These are phyloP conservation scores for Ampelocalamus luodianensis DNA, from an alignment of 176 grass and related monocot species.

Conservation along the genomic window DNA sequence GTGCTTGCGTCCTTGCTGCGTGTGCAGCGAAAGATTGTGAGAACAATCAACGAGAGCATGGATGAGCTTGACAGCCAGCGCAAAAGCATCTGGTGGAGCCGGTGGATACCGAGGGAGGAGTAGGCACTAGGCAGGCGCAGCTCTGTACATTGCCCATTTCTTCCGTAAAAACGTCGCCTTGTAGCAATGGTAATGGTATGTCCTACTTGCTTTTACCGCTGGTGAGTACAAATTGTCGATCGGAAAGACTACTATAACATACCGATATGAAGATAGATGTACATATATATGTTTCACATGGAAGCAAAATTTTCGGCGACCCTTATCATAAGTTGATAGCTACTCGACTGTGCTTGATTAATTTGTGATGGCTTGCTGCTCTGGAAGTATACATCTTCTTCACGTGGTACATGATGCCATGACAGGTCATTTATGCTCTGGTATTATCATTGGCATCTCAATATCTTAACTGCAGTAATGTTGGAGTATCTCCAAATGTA, in stretches of 20 bases:
- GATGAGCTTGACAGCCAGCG: constrained; percentile 62
- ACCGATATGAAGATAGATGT: constrained; percentile 37
- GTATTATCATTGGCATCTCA: constrained; percentile 30
- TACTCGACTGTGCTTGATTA: neutral
- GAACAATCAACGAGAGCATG: constrained; percentile 89
- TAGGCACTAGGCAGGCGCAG: constrained; percentile 56
- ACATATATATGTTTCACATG: constrained; percentile 34
- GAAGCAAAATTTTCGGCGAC: neutral
- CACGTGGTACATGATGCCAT: constrained; percentile 10
- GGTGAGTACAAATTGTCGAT: constrained; percentile 43
- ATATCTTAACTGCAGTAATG: neutral
- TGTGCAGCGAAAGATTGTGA: constrained; percentile 75
- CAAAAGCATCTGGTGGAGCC: constrained; percentile 98
- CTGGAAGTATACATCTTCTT: neutral
- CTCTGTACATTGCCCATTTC: constrained; percentile 18
- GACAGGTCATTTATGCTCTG: constrained; percentile 31
- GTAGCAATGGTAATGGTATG: constrained; percentile 35
- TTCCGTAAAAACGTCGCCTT: constrained; percentile 14
- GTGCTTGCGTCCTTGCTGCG: constrained; percentile 77
- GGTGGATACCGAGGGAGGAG: constrained; percentile 94
- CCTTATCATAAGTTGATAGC: neutral
- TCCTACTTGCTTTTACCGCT: constrained; percentile 15
- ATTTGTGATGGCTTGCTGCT: constrained; percentile 3
- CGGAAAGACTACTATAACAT: constrained; percentile 9
- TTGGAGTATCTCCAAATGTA: neutral